Percentiles rank a stretch among this genome's conserved stretches.
These are phyloP conservation scores for Neurospora africana DNA, from an alignment of 495 filamentous ascomycete genomes.

Conservation along the genomic window DNA sequence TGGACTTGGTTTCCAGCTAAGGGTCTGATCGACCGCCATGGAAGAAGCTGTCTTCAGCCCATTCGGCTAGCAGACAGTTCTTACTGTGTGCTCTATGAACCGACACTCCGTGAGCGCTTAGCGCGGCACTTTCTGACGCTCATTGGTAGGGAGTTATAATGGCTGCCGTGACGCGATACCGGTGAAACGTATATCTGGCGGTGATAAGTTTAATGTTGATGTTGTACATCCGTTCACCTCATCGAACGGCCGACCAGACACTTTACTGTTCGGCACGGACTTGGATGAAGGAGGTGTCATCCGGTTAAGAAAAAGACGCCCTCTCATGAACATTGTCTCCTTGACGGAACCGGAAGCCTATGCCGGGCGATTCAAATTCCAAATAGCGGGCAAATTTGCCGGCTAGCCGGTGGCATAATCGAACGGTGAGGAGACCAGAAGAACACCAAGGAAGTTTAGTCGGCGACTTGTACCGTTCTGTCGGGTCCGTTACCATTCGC, in stretches of 20 bases:
- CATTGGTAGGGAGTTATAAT: background rate
- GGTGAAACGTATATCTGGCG: background rate
- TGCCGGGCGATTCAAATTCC: background rate
- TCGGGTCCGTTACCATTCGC: background rate
- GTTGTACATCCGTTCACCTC: background rate
- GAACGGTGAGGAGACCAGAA: background rate
- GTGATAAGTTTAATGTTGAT: background rate
- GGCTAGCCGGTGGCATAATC: background rate
- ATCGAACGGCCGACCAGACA: background rate
- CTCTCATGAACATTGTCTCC: background rate
- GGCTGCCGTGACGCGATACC: background rate
- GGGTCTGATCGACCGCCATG: background rate
- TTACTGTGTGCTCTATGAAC: background rate
- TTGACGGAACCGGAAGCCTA: background rate
- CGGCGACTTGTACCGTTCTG: conserved; percentile 1
- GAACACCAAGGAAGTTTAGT: background rate
- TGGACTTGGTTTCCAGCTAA: background rate
- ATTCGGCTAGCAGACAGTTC: background rate
- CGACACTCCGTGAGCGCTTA: background rate
- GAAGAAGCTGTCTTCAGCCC: background rate
- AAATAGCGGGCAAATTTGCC: background rate
- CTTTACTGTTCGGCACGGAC: background rate
- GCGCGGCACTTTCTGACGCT: background rate
- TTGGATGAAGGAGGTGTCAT: background rate
- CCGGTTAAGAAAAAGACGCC: background rate